Conservation (phyloP, 768 basidiomycete genomes). For the Mycena floridula region DNA sequence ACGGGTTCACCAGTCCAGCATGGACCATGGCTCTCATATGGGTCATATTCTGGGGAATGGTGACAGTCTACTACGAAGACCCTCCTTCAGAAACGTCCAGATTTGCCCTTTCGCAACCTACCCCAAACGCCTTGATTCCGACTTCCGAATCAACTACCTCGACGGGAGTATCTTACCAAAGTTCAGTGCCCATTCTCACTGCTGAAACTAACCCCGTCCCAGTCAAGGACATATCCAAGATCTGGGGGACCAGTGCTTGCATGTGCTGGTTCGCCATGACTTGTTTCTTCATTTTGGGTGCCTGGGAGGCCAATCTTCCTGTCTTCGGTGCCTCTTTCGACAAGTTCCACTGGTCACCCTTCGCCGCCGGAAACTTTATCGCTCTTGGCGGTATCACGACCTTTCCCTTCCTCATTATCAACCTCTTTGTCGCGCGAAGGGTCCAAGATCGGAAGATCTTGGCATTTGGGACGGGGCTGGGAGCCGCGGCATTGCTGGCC, state of each 20-base stretch:
- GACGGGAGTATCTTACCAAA: background rate
- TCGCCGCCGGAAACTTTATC: constrained; percentile 63
- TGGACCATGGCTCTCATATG: constrained; percentile 59
- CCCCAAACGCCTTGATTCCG: background rate
- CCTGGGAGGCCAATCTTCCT: constrained; percentile 66
- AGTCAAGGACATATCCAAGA: background rate
- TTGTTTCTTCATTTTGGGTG: constrained; percentile 64
- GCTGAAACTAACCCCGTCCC: background rate
- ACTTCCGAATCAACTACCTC: background rate
- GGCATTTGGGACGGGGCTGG: constrained; percentile 43
- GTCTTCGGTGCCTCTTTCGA: constrained; percentile 41
- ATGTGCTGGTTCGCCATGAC: constrained; percentile 72
- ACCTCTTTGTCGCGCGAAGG: constrained; percentile 49
- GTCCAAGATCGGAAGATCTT: constrained; percentile 58
- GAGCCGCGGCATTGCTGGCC: constrained; percentile 44
- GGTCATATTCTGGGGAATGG: constrained; percentile 41
- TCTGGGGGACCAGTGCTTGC: constrained; percentile 47
- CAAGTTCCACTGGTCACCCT: constrained; percentile 51
- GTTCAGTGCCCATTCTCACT: background rate
- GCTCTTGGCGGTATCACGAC: constrained; percentile 56
- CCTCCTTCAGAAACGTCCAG: constrained; percentile 13
- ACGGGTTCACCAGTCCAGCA: constrained; percentile 61
- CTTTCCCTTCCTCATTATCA: constrained; percentile 62
- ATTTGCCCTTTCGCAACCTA: background rate
- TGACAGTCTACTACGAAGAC: constrained; percentile 32